Conservation (phyloP, 1,284 basidiomycete species). For the Puccinia coronata region DNA sequence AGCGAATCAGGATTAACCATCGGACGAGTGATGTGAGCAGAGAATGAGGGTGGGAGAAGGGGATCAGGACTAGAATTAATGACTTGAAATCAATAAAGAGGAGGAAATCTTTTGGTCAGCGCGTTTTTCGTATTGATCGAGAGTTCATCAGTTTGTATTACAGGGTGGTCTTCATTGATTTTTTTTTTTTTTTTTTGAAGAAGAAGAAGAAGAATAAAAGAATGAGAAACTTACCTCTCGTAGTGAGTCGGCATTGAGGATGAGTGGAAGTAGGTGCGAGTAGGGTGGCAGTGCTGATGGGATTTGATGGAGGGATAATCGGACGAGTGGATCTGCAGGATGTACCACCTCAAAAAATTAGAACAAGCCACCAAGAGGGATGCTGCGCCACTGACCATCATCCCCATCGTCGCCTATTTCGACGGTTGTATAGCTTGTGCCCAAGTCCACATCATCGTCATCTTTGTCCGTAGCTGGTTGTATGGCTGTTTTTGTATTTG, state of each 20-base stretch:
- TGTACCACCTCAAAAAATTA: too few species aligned
- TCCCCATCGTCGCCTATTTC: conserved; percentile 82
- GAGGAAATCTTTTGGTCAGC: conserved; percentile 4
- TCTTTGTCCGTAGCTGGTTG: conserved; percentile 48
- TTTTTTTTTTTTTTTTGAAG: too few species aligned
- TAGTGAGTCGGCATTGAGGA: conserved; percentile 51
- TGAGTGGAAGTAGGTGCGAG: conserved; percentile 50
- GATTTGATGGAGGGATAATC: conserved; percentile 48
- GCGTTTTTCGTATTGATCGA: background rate
- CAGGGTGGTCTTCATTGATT: background rate
- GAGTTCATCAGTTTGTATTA: background rate
- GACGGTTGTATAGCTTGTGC: conserved; percentile 81
- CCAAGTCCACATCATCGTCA: conserved; percentile 66
- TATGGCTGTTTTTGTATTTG: too few species aligned
- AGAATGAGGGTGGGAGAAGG: conserved; percentile 48
- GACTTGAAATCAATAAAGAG: conserved; percentile 18
- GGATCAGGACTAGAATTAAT: conserved; percentile 46
- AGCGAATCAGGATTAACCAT: conserved; percentile 44
- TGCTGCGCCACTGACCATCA: conserved; percentile 67
- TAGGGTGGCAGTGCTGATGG: conserved; percentile 49
- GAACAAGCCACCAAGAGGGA: too few species aligned
- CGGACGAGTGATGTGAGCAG: conserved; percentile 44
- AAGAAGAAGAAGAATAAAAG: background rate
- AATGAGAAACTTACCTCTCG: conserved; percentile 45
- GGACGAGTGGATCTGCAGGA: conserved; percentile 45